phyloP scores from a whole-genome alignment of 2,329 filamentous ascomycete genomes.

The Biscogniauxia mediterranea region DNA sequence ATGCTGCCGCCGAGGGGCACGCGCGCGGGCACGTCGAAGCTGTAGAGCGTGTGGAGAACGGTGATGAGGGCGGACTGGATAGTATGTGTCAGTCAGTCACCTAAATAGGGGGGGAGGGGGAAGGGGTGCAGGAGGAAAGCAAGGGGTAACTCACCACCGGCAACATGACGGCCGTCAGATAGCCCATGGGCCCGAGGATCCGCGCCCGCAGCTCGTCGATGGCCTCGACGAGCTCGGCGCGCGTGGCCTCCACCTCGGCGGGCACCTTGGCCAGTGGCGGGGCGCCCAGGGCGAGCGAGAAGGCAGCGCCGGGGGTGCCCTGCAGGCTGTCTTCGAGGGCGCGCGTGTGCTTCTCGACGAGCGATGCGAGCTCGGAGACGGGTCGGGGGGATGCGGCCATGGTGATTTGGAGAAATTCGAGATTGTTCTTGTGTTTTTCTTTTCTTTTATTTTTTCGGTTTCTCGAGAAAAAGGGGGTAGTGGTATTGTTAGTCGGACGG shows the following conservation, averaged over 20 bases:
- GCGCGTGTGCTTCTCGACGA: conserved; percentile 19
- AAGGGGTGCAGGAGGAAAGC: background rate
- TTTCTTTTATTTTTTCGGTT: too few species aligned
- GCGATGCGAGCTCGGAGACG: conserved; percentile 24
- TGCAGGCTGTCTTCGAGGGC: conserved; percentile 19
- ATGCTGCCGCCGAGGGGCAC: conserved; percentile 17
- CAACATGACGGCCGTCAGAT: conserved; percentile 13
- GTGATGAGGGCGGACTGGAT: conserved; percentile 16
- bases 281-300: conserved; percentile 21
- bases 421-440: too few species aligned
- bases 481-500: too few species aligned
- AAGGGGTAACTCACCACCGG: conserved; percentile 15
- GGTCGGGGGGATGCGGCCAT: conserved; percentile 22
- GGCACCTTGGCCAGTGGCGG: conserved; percentile 12
- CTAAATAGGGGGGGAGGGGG: background rate
- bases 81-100: conserved; percentile 3
- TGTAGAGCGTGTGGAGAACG: conserved; percentile 22
- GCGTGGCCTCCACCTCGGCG: conserved; percentile 13
- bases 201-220: conserved; percentile 25
- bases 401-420: background rate
- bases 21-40: conserved; percentile 23
- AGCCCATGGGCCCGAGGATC: conserved; percentile 21
- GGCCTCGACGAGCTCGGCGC: conserved; percentile 21
- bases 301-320: conserved; percentile 18
- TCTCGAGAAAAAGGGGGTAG: too few species aligned